These are phyloP conservation scores for Peniophora sp. DNA, from an alignment of 1,284 basidiomycete species.

Conservation along the genomic window DNA sequence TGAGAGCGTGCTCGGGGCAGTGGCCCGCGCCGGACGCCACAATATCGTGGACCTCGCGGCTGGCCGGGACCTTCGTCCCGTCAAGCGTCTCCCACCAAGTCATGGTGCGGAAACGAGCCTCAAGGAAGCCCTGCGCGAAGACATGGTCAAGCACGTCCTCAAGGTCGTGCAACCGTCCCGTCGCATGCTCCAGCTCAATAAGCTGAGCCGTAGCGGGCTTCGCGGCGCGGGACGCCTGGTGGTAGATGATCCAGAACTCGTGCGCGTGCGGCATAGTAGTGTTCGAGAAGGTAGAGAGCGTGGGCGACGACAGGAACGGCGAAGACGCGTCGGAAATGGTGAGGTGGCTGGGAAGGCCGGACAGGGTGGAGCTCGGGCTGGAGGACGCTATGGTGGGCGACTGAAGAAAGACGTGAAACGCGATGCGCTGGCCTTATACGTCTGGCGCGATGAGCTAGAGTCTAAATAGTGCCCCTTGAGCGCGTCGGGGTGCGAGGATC, in stretches of 20 bases:
- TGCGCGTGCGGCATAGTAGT: slow-evolving; percentile 17
- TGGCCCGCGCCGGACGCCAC: slow-evolving; percentile 30
- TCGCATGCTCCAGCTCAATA: slow-evolving; percentile 33
- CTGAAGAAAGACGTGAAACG: neutral
- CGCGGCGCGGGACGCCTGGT: slow-evolving; percentile 32
- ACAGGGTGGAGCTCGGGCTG: neutral
- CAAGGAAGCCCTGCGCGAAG: slow-evolving; percentile 37
- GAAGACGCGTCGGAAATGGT: neutral
- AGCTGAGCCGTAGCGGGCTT: slow-evolving; percentile 35
- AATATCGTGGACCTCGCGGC: slow-evolving; percentile 29
- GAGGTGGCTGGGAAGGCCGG: neutral
- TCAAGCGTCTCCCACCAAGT: slow-evolving; percentile 36
- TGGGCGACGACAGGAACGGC: neutral
- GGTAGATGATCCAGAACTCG: slow-evolving; percentile 41
- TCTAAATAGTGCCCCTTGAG: too few relatives aligned
- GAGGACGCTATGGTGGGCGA: slow-evolving; percentile 1
- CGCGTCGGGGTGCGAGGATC: too few relatives aligned
- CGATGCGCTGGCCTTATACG: neutral
- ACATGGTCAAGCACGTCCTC: slow-evolving; percentile 42
- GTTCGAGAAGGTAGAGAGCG: neutral
- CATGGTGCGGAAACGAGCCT: slow-evolving; percentile 30
- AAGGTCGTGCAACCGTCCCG: slow-evolving; percentile 30
- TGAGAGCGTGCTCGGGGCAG: slow-evolving; percentile 32
- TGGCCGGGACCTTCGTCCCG: slow-evolving; percentile 26
- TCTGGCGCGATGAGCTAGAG: too few relatives aligned